Percentiles rank a stretch among this genome's conserved stretches.
These are phyloP conservation scores for Veloporphyrellus conicus DNA, from an alignment of 1,284 basidiomycete genomes.

Conservation along the genomic window DNA sequence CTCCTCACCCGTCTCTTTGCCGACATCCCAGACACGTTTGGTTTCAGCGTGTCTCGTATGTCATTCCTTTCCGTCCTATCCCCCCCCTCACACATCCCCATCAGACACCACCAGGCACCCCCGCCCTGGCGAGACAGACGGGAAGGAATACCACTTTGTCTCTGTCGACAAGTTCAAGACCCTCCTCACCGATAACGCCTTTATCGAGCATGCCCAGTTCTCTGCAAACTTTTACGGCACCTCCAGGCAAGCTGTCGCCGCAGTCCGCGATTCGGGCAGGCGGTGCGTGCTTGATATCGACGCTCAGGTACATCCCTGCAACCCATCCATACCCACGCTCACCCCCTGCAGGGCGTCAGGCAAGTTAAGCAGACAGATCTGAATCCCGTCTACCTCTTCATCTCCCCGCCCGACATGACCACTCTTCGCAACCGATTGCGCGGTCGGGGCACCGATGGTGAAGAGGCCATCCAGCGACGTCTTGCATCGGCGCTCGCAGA, in stretches of 20 bases:
- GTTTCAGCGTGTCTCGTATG: slow-evolving; percentile 92
- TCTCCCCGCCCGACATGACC: slow-evolving; percentile 80
- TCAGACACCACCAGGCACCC: slow-evolving; percentile 90
- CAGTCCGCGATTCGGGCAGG: slow-evolving; percentile 56
- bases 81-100: background rate
- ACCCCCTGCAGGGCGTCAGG: slow-evolving; percentile 68
- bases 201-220: slow-evolving; percentile 81
- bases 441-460: slow-evolving; percentile 83
- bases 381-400: slow-evolving; percentile 88
- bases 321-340: background rate
- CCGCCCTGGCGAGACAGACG: slow-evolving; percentile 78
- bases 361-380: slow-evolving; percentile 80
- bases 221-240: slow-evolving; percentile 94
- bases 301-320: slow-evolving; percentile 59
- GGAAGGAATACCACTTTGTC: slow-evolving; percentile 78
- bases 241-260: slow-evolving; percentile 63
- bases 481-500: slow-evolving; percentile 80
- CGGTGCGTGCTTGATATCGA: slow-evolving; percentile 97
- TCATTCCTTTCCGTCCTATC: background rate
- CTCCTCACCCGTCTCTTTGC: slow-evolving; percentile 81
- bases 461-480: slow-evolving; percentile 70
- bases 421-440: slow-evolving; percentile 67
- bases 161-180: slow-evolving; percentile 56
- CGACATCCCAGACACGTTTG: slow-evolving; percentile 82
- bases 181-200: slow-evolving; percentile 58